Base-by-base conservation (phyloP, 352 stramenopile genomes). In the Pythium coloratum region DNA sequence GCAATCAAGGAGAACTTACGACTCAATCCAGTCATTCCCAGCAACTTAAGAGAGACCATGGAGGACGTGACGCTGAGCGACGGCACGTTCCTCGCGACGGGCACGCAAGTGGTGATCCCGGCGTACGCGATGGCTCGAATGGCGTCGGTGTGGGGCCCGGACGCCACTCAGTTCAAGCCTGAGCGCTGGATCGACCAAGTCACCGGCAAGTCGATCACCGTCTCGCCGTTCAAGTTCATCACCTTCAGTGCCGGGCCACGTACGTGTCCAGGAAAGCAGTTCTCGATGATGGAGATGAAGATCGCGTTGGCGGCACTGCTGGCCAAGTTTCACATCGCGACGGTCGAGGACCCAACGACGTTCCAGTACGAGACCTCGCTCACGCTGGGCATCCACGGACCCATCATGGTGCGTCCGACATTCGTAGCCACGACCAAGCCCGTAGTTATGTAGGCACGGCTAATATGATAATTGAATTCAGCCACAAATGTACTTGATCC, bases 281-380 rank as follows among this genome's bases (percentile, higher is more conserved):
- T 90, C 46, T 76, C 79, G 30, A 84, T 90, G 79, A 73, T 90
- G 50, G 81, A 90, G 56, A 66, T 90, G 47, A 88, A 88, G 56
- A 76, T 90, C 54, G 66, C 71, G 40, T 57, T 86, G 12, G 72
- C 80, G 4, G 70, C 66, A 8, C 65, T 87, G n/a, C 51, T 87
- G 49, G 76, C 67, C 46, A 72, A 79, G 26, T 82, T 81, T 59
- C 56, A 76, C 13, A 42, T 88, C 13, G 46, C 72, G 46, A 80
- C 66, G 6, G 40, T 65, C 18, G 61, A 65, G 10, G 68, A 82
- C 7, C n/a, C 46, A 6, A 26, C 46, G 1, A 26, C 46, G n/a
- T 53, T 53, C 46, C 46, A 53, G 20, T 53, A 53, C 46, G 46
- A 53, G 46, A 53, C 46, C n/a, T 53, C 46, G 46, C 20, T 53